Conservation (phyloP, 108 stramenopile species). For the Nannochloropsis salina region DNA sequence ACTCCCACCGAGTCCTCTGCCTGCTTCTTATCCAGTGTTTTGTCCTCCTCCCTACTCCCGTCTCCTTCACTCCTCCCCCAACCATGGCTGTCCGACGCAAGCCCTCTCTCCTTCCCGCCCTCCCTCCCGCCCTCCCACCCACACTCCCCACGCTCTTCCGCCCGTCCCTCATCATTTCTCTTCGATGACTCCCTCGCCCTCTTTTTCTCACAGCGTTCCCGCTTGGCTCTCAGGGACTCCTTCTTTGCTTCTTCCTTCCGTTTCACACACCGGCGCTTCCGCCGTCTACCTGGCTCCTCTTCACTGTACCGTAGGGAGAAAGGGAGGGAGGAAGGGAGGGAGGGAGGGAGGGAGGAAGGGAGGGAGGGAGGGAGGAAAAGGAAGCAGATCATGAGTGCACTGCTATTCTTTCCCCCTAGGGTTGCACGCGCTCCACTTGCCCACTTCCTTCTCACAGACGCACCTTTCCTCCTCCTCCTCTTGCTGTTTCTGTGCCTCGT, state of each 20-base stretch:
- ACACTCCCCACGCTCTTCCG: background rate
- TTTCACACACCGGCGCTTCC: background rate
- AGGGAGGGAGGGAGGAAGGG: constrained; percentile 9
- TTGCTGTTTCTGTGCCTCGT: background rate
- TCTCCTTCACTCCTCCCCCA: too few species aligned
- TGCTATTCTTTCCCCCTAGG: background rate
- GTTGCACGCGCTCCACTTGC: background rate
- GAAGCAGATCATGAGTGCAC: too few species aligned
- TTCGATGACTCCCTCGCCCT: background rate
- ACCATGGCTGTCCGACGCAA: too few species aligned
- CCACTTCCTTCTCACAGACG: background rate
- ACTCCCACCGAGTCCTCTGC: too few species aligned
- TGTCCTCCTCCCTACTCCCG: too few species aligned
- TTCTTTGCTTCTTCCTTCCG: background rate
- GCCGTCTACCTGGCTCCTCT: background rate
- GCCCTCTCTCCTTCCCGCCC: background rate
- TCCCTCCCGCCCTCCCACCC: background rate
- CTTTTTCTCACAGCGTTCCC: background rate
- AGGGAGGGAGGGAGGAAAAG: background rate
- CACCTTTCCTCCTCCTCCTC: background rate
- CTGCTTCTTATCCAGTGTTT: too few species aligned
- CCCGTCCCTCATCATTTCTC: background rate
- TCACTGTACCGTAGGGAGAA: background rate
- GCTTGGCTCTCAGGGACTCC: background rate
- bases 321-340: background rate